Base-by-base conservation (phyloP, 2,329 filamentous ascomycete species). In the Botryotinia calthae region DNA sequence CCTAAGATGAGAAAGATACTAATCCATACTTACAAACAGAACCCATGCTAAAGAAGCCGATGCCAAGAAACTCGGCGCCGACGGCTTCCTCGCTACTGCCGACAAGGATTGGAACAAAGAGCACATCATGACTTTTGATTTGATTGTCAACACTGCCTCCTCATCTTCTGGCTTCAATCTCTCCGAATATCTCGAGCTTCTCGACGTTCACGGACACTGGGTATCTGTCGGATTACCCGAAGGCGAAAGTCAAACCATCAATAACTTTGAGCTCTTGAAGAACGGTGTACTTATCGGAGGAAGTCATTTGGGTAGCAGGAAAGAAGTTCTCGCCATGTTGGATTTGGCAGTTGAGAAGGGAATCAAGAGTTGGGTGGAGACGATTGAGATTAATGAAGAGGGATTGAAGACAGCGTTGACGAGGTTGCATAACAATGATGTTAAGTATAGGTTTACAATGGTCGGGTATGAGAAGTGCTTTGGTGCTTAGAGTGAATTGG, bases 151-250 rank as follows among this genome's bases (percentile, higher is more conserved):
- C 86, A 91, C 89, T 12, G 91, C 92, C 77, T 92, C 89, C 79
- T 89, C 87, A 51, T 90, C 88, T 69, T 85, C 89, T 79, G 86
- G 85, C 65, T 93, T 93, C 83, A 88, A 93, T 79, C 84, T 93
- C 46, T 82, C 83, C 70, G 87, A 90, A 76, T 97, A 96, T 84
- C 88, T 97, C 79, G 88, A 87, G 74, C 87, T 94, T 78, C 87
- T 97, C 81, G 94, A 95, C 82, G 90, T 95, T 73, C 92, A 94
- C 83, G 93, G 91, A 73, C 88, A 87, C 80, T 96, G 92, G 89
- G 88, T 95, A 81, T 92, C 88, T 79, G 92, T 95, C 71, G 93
- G 93, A 59, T 86, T 96, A 79, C 93, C 93, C 4, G 92, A 94
- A 80, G 91, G 93, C 75, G 89, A 91, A 62, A 89, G 93, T 18